Evolutionary conservation across 108 stramenopile genomes (phyloP), one percentile per base, ranked within the genome.

Genomic region (Parmales sp.): DNA sequence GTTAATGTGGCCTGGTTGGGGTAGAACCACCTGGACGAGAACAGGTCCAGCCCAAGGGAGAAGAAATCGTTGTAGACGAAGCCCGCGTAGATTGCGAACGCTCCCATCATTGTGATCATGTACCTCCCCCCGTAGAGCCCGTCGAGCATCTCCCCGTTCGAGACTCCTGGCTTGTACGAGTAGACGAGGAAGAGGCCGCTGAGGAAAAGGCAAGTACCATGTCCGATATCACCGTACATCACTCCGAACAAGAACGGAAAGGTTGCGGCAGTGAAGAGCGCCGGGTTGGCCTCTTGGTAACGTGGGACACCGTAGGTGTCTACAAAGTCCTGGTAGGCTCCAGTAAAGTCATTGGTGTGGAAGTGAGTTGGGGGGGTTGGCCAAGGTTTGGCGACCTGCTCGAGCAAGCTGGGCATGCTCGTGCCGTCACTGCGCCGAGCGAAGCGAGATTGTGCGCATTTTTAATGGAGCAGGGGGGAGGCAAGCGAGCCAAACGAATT

Each of bases 191-290:
- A 87, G 28, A 91, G 67, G 29, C 93, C 94, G 39, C 86, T 81
- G 67, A 74, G 51, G 73, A 92, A 83, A 31, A 98, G 80, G 79
- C 88, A 88, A 11, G 81, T 51, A 45, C 95, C 95, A 65, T 98
- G 98, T 6, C 98, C 98, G 39, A 97, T 90, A 79, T 98, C 98
- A 63, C 98, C 98, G 72, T 94, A 98, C 98, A 97, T 98, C 71
- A 97, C 94, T 51, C 94, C 96, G 67, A 96, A 98, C 65, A 97
- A 76, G 83, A 98, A 98, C 51, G 97, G 97, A 83, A 98, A 98
- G 18, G 95, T 96, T 2, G 93, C 94, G 28, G 95, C 93, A 18
- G 97, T 96, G 76, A 96, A 97, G 38, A 98, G 81, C 11, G 97
- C 97, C 23, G 97, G 97, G 77, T 98, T 98, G 68, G 91, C 93